phyloP scores from a whole-genome alignment of 2,329 filamentous ascomycete genomes.

The Incumbomyces delicatus region DNA sequence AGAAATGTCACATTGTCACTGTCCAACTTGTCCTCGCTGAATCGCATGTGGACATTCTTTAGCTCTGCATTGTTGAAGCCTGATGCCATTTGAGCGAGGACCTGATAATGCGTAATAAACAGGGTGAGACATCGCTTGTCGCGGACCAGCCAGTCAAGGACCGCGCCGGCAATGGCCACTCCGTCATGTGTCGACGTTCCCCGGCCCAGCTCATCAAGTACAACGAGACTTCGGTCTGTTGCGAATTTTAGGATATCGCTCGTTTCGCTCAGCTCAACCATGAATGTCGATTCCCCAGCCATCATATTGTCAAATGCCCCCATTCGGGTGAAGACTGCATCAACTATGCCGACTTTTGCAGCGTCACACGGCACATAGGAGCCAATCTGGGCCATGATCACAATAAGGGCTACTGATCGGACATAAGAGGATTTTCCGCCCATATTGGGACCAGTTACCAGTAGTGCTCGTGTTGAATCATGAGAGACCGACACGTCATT shows the following conservation, averaged over 20 bases:
- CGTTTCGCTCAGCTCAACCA: constrained; percentile 94
- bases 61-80: constrained; percentile 57
- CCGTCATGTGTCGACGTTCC: constrained; percentile 94
- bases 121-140: constrained; percentile 69
- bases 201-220: constrained; percentile 87
- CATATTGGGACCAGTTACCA: constrained; percentile 97
- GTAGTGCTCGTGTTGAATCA: constrained; percentile 50
- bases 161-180: constrained; percentile 87
- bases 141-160: constrained; percentile 72
- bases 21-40: constrained; percentile 47
- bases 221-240: constrained; percentile 72
- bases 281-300: constrained; percentile 89
- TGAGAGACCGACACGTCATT: constrained; percentile 61
- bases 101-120: constrained; percentile 98
- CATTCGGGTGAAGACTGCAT: constrained; percentile 91
- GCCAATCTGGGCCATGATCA: constrained; percentile 89
- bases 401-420: constrained; percentile 78
- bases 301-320: constrained; percentile 95
- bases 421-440: constrained; percentile 98
- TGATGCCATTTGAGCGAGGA: constrained; percentile 62
- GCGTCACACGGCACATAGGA: constrained; percentile 79
- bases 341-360: constrained; percentile 68
- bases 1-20: constrained; percentile 77
- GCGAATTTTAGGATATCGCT: constrained; percentile 82
- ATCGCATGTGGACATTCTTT: constrained; percentile 90